Evolutionary conservation across 1,284 basidiomycete species (phyloP), one percentile per base, ranked within the genome.

Genomic region (Melampsora medusae): DNA sequence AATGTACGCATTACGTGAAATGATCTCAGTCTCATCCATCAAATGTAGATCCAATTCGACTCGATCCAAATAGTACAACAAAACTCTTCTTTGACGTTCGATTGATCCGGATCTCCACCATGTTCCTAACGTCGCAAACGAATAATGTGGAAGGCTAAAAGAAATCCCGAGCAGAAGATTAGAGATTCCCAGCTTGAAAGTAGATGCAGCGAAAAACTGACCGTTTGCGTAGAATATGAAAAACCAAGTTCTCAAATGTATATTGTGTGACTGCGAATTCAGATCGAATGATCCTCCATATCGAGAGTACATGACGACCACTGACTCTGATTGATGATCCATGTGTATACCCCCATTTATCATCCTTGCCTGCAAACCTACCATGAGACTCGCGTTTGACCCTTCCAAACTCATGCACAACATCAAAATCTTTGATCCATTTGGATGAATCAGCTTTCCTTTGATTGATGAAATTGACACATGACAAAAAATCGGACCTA

Each of bases 201-300:
- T n/a, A 42, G 42, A 35, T 42, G 35, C 31, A 46, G 22, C 9
- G 10, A 5, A 66, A 68, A 79, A 77, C 84, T 68, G 72, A 92
- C 92, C 93, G 86, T 82, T 86, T 86, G 48, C 87, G 87, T 7
- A 97, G 85, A 10, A 93, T 81, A 79, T 94, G 89, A 80, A 92
- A 94, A 0, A 86, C 91, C 0, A 93, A 89, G 80, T 96, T 94
- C 84, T 98, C 96, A 79, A 97, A 91, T 0, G 92, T 90, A 82
- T 98, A 95, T 76, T 88, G 88, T 56, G 87, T 88, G 74, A 98
- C 84, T 9, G 87, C 89, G 72, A 91, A 87, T 80, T 98, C 95
- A 0, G 89, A 88, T 42, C 93, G 89, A 87, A 98, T 91, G 72
- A 97, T 88, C 65, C 94, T 87, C 95, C 94, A 97, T 16, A 94